Conservation (phyloP, 2,329 filamentous ascomycete genomes). For the Talaromyces islandicus region DNA sequence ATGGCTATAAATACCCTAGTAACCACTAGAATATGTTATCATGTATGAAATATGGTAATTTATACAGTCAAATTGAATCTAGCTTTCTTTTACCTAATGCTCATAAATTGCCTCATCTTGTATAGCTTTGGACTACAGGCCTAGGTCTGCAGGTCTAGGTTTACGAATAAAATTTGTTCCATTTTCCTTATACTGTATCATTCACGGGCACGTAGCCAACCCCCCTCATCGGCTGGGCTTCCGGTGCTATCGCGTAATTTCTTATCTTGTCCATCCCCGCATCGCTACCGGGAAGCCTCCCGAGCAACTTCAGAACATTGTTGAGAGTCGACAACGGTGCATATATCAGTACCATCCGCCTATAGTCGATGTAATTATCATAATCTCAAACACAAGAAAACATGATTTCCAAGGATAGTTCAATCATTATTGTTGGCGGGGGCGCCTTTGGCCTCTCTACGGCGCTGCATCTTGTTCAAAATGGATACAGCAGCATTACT, state of each 20-base stretch:
- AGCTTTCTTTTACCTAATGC: background rate
- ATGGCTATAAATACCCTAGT: slow-evolving; percentile 62
- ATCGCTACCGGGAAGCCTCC: background rate
- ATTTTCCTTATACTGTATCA: too few relatives aligned
- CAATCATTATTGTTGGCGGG: slow-evolving; percentile 23
- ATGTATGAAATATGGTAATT: background rate
- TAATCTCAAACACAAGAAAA: background rate
- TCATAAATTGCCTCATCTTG: background rate
- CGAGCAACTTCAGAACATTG: background rate
- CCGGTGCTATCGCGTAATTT: background rate
- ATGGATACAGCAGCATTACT: slow-evolving; percentile 44
- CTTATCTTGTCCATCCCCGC: background rate
- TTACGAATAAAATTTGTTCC: background rate
- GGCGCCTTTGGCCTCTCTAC: slow-evolving; percentile 25
- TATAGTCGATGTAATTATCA: background rate
- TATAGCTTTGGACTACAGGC: too few relatives aligned
- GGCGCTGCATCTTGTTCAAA: slow-evolving; percentile 38
- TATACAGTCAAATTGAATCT: background rate
- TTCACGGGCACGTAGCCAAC: background rate
- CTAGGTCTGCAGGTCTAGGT: too few relatives aligned
- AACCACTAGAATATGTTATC: slow-evolving; percentile 36
- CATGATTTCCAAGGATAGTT: background rate
- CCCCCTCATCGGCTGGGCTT: background rate
- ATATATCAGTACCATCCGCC: background rate
- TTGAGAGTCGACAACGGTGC: background rate